Base-by-base conservation (phyloP, 2,329 filamentous ascomycete species). In the Clonostachys rhizophaga region DNA sequence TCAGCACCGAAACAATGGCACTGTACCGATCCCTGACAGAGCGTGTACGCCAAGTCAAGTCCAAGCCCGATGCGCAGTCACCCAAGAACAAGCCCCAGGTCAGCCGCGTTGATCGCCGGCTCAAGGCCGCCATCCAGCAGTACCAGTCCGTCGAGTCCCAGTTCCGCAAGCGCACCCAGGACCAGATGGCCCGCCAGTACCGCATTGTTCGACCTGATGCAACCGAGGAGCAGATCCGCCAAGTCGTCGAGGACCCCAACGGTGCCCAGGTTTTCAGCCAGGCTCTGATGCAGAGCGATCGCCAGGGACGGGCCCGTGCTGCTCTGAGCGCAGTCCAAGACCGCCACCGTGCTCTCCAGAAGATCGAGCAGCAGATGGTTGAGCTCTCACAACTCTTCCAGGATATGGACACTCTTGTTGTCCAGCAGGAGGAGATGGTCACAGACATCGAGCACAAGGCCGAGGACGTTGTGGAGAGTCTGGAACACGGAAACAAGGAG, bases 331-430 rank as follows among this genome's bases (percentile, higher is more conserved):
- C 89, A 54, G 90, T 95, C 35, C 81, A 87, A 65, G 83, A 88
- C 60, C 87, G 94, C 55, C 91, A 96, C 65, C 83, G 83, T 45
- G 91, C 89, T 40, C 87, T 99, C 55, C 82, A 91, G 68, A 92
- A 95, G 77, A 96, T 97, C 61, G 91, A 96, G 72, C 76, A 81
- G 61, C 88, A 95, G 63, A 88, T 97, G 80, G 83, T 89, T 11
- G 88, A 96, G 68, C 76, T 99, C 48, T 83, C 87, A 6, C 83
- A 94, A 67, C 74, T 97, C 47, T 95, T 96, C 81, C 82, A 91
- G 63, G 87, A 96, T 56, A 86, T 97, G 71, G 89, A 96, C 56
- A 83, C 84, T 34, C 74, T 95, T 44, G 85, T 97, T 50, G 78
- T 91, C 35, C 84, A 95, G 71, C 92, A 97, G 67, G 91, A 96